Evolutionary conservation across 805 yeast genomes (phyloP).

Genomic region (Teunomyces barrocoloradensis): DNA sequence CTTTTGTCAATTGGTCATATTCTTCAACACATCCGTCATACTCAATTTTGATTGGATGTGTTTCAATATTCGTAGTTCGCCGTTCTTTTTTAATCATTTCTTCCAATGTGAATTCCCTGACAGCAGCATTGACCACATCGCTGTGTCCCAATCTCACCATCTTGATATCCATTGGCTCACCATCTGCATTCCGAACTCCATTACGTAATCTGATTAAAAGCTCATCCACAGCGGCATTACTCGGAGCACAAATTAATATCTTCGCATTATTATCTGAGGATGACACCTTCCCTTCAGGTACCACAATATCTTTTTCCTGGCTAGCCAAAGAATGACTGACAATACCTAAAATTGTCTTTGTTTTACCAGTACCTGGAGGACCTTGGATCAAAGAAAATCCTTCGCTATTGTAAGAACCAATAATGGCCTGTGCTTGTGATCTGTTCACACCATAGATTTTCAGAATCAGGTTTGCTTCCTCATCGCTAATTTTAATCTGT

Average conservation of each 20-base stretch:
- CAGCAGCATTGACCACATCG: slow-evolving; percentile 82
- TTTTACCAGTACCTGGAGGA: slow-evolving; percentile 96
- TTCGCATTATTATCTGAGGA: slow-evolving; percentile 33
- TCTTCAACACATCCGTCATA: slow-evolving; percentile 54
- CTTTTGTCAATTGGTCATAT: slow-evolving; percentile 52
- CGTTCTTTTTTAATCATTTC: slow-evolving; percentile 71
- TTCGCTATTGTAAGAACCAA: slow-evolving; percentile 58
- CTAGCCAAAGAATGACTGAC: slow-evolving; percentile 70
- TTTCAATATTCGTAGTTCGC: slow-evolving; percentile 34
- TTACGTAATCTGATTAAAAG: slow-evolving; percentile 74
- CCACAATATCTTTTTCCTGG: slow-evolving; percentile 15
- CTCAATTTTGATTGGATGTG: slow-evolving; percentile 50
- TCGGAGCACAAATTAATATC: slow-evolving; percentile 91
- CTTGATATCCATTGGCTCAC: slow-evolving; percentile 54
- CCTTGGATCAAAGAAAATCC: slow-evolving; percentile 96
- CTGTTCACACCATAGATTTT: slow-evolving; percentile 61
- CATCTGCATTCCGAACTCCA: slow-evolving; percentile 62
- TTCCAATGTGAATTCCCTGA: slow-evolving; percentile 79
- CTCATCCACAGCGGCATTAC: slow-evolving; percentile 99
- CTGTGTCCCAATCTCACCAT: slow-evolving; percentile 87
- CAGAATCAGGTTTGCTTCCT: slow-evolving; percentile 43
- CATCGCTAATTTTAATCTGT: slow-evolving; percentile 33
- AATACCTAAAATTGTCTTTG: slow-evolving; percentile 92
- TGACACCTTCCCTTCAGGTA: slow-evolving; percentile 20
- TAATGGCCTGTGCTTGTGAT: slow-evolving; percentile 90